Conservation (phyloP, 129 eudicot genomes). For the carrot (Daucus carota) region DNA sequence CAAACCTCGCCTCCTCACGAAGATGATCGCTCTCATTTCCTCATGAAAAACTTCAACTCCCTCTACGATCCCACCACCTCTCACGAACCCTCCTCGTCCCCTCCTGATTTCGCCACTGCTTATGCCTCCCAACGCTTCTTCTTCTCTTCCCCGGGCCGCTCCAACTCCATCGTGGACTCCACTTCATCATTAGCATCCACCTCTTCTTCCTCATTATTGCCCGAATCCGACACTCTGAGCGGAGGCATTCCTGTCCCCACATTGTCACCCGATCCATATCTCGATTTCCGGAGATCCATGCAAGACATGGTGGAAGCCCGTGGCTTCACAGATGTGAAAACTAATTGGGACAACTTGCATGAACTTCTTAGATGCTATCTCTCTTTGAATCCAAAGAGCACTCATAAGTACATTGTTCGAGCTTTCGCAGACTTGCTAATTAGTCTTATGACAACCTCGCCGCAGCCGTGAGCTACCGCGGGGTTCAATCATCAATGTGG, state of each 20-base stretch:
- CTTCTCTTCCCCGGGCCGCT: constrained; percentile 85
- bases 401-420: constrained; percentile 80
- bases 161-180: constrained; percentile 84
- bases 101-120: constrained; percentile 62
- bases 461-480: constrained; percentile 5
- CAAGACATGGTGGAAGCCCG: constrained; percentile 99
- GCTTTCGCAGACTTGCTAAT: constrained; percentile 86
- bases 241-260: constrained; percentile 64
- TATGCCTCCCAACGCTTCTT: constrained; percentile 80
- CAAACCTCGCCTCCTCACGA: constrained; percentile 15
- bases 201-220: constrained; percentile 31
- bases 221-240: constrained; percentile 9
- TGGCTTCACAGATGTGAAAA: constrained; percentile 47
- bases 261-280: constrained; percentile 77
- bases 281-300: constrained; percentile 85
- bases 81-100: constrained; percentile 14
- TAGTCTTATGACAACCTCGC: constrained; percentile 36
- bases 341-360: constrained; percentile 73
- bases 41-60: constrained; percentile 64
- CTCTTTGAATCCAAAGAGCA: constrained; percentile 67
- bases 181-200: constrained; percentile 29
- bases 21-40: constrained; percentile 18
- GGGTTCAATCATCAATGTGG: neutral
- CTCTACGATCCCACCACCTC: constrained; percentile 32
- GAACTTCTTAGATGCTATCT: constrained; percentile 79